A percentile compares a stretch with the other conserved stretches of the same genome.
phyloP scores from a whole-genome alignment of 2,329 filamentous ascomycete species.

The Neopestalotiopsis clavispora region DNA sequence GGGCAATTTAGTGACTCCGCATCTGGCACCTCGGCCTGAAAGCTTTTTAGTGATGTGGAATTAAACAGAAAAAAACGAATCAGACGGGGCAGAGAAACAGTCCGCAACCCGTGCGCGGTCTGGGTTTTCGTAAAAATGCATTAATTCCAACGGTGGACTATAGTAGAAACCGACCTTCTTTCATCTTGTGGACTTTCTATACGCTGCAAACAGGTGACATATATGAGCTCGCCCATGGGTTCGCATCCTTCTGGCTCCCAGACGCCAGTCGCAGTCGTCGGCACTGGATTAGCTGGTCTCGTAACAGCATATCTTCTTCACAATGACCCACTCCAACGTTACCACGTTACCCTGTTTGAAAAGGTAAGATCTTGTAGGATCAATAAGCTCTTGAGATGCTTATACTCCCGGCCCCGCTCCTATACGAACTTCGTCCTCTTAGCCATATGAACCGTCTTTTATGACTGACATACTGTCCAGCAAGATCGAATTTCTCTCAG shows the following conservation, averaged over 20 bases:
- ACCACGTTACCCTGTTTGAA: conserved; percentile 18
- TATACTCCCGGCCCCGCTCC: not conserved
- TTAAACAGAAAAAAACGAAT: not conserved
- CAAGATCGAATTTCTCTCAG: conserved; percentile 41
- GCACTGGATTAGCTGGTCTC: conserved; percentile 20
- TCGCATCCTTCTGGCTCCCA: not conserved
- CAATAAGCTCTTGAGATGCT: not conserved
- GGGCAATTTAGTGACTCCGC: not conserved
- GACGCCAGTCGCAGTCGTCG: conserved; percentile 16
- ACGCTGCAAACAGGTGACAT: not conserved
- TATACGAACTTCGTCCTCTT: not conserved
- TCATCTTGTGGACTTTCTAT: not conserved
- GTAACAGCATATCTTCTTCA: conserved; percentile 17
- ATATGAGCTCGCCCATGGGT: not conserved
- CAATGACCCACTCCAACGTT: conserved; percentile 17
- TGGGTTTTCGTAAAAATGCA: not conserved
- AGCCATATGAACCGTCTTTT: not conserved
- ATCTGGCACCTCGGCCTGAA: conserved; percentile 1
- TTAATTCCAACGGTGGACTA: not conserved
- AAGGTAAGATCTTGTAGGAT: conserved; percentile 9
- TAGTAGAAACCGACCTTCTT: not conserved
- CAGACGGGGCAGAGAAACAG: not conserved
- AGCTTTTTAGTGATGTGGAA: not conserved
- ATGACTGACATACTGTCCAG: conserved; percentile 27
- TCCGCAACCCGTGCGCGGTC: not conserved